Evolutionary conservation across 768 basidiomycete species (phyloP).

Genomic region (Cystobasidium tubakii): DNA sequence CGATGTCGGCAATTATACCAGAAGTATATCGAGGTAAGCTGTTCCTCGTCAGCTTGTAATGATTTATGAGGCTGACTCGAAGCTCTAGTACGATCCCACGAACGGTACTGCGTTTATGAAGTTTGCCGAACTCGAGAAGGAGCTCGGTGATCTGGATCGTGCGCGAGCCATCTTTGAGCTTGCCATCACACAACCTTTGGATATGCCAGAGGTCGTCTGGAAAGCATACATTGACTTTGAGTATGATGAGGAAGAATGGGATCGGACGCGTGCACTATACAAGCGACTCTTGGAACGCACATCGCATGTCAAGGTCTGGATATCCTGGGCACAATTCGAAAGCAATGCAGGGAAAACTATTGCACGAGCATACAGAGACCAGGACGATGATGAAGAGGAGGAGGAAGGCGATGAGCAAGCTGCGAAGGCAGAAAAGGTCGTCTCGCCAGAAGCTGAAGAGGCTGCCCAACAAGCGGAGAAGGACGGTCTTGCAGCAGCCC

Average conservation of each 20-base stretch:
- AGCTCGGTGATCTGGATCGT: slow-evolving; percentile 77
- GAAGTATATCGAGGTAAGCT: slow-evolving; percentile 79
- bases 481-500: slow-evolving; percentile 54
- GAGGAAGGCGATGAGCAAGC: slow-evolving; percentile 47
- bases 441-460: slow-evolving; percentile 37
- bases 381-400: slow-evolving; percentile 59
- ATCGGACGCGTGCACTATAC: slow-evolving; percentile 73
- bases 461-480: slow-evolving; percentile 45
- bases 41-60: background rate
- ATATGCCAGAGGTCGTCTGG: slow-evolving; percentile 91
- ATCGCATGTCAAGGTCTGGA: slow-evolving; percentile 95
- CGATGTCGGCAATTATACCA: slow-evolving; percentile 83
- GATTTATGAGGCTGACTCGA: slow-evolving; percentile 8
- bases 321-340: slow-evolving; percentile 89
- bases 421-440: slow-evolving; percentile 33
- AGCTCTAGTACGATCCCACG: slow-evolving; percentile 69
- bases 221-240: slow-evolving; percentile 97
- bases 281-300: slow-evolving; percentile 78
- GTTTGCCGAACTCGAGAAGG: slow-evolving; percentile 83
- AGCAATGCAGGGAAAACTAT: slow-evolving; percentile 51
- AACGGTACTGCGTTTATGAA: slow-evolving; percentile 94
- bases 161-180: slow-evolving; percentile 92
- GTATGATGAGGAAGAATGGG: slow-evolving; percentile 84
- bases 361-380: slow-evolving; percentile 52
- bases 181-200: slow-evolving; percentile 75